phyloP scores from a whole-genome alignment of 257 asterid species.

The Rehmannia glutinosa region DNA sequence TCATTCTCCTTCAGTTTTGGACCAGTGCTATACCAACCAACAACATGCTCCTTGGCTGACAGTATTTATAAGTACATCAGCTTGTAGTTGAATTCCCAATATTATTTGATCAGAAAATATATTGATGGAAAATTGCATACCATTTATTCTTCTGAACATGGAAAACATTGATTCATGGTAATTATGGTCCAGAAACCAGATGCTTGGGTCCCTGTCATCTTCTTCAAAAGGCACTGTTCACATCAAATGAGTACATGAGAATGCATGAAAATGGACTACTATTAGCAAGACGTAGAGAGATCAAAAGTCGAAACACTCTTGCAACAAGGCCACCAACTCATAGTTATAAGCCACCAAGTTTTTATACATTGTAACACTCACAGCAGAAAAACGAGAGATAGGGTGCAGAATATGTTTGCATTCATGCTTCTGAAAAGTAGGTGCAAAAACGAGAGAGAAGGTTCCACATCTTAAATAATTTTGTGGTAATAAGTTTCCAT shows the following conservation, averaged over 20 bases:
- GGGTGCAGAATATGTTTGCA: too few relatives aligned
- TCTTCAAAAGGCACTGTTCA: constrained; percentile 93
- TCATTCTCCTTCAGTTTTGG: too few relatives aligned
- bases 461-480: background rate
- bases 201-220: too few relatives aligned
- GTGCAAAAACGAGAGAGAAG: too few relatives aligned
- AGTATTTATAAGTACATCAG: constrained; percentile 18
- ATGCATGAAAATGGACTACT: background rate
- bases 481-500: background rate
- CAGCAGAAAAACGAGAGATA: too few relatives aligned
- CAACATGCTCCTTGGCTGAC: constrained; percentile 96
- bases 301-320: background rate
- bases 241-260: constrained; percentile 16
- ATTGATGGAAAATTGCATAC: constrained; percentile 30
- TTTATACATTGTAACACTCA: too few relatives aligned
- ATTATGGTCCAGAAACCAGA: too few relatives aligned
- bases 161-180: too few relatives aligned
- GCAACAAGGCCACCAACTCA: background rate
- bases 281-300: background rate
- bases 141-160: constrained; percentile 86
- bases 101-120: background rate
- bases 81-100: background rate
- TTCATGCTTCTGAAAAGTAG: too few relatives aligned
- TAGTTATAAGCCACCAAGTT: background rate
- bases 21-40: too few relatives aligned